Percentiles rank a stretch among this genome's conserved stretches.
phyloP scores from a whole-genome alignment of 257 asterid genomes.

The Solanum pinnatisectum region DNA sequence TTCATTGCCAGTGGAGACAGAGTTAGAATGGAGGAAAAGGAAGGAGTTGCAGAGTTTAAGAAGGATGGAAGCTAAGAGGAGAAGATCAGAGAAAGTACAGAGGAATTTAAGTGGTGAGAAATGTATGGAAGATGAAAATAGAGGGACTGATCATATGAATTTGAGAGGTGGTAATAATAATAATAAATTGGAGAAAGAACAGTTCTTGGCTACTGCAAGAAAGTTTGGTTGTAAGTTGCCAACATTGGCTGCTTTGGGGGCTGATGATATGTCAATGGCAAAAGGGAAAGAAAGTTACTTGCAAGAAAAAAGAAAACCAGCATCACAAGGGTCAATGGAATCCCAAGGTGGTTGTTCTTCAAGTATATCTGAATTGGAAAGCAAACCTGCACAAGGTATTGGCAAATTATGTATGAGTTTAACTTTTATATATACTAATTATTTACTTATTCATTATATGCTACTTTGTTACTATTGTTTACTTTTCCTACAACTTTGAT shows the following conservation, averaged over 20 bases:
- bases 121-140: constrained; percentile 40
- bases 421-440: background rate
- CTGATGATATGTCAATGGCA: constrained; percentile 31
- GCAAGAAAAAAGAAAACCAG: constrained; percentile 14
- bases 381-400: constrained; percentile 56
- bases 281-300: constrained; percentile 41
- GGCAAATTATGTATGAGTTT: background rate
- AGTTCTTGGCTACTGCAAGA: constrained; percentile 30
- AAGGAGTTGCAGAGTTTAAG: constrained; percentile 78
- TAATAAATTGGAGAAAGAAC: constrained; percentile 41
- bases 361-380: constrained; percentile 45
- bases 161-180: constrained; percentile 21
- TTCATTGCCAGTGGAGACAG: constrained; percentile 77
- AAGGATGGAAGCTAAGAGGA: constrained; percentile 86
- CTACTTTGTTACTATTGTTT: background rate
- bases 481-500: background rate
- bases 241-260: constrained; percentile 17
- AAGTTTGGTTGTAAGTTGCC: constrained; percentile 25
- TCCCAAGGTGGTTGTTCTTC: constrained; percentile 70
- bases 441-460: background rate
- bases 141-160: constrained; percentile 43
- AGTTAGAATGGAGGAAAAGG: constrained; percentile 90
- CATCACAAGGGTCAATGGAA: constrained; percentile 52
- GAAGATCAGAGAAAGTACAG: constrained; percentile 74
- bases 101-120: constrained; percentile 36